Conservation (phyloP, 768 basidiomycete species). For the Hemileccinum rubropunctum region DNA sequence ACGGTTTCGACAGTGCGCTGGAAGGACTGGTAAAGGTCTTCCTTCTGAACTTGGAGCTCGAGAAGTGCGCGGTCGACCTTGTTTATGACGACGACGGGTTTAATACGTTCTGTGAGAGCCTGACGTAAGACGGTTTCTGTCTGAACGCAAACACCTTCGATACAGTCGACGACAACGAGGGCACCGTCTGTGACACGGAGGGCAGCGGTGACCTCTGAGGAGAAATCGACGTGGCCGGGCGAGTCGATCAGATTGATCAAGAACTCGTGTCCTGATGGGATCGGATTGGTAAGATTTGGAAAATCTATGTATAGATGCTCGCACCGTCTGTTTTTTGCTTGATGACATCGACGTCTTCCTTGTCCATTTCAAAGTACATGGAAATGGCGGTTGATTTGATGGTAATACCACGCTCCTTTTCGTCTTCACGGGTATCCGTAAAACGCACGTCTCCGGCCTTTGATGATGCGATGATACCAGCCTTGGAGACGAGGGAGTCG, state of each 20-base stretch:
- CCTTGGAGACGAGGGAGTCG: conserved; percentile 98
- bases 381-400: conserved; percentile 99
- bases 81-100: conserved; percentile 99
- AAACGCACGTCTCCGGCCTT: conserved; percentile 97
- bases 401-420: conserved; percentile 99
- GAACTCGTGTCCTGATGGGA: conserved; percentile 77
- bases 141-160: conserved; percentile 99
- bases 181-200: conserved; percentile 99
- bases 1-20: conserved; percentile 95
- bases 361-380: conserved; percentile 96
- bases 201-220: conserved; percentile 98
- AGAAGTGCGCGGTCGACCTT: conserved; percentile 99
- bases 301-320: conserved; percentile 18
- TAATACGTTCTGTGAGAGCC: conserved; percentile 96
- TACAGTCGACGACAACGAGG: conserved; percentile 98
- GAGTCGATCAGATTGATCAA: conserved; percentile 99
- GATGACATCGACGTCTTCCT: conserved; percentile 82
- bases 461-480: conserved; percentile 94
- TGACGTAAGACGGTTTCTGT: conserved; percentile 99
- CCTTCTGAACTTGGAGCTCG: conserved; percentile 96
- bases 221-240: conserved; percentile 99
- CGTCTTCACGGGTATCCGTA: conserved; percentile 95
- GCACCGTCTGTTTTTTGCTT: conserved; percentile 92
- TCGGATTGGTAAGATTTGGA: conserved; percentile 1
- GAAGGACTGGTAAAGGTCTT: conserved; percentile 97